A percentile compares a stretch with the other conserved stretches of the same genome.
These are phyloP conservation scores for Penicillium paradoxum DNA, from an alignment of 495 filamentous ascomycete genomes.

Conservation along the genomic window DNA sequence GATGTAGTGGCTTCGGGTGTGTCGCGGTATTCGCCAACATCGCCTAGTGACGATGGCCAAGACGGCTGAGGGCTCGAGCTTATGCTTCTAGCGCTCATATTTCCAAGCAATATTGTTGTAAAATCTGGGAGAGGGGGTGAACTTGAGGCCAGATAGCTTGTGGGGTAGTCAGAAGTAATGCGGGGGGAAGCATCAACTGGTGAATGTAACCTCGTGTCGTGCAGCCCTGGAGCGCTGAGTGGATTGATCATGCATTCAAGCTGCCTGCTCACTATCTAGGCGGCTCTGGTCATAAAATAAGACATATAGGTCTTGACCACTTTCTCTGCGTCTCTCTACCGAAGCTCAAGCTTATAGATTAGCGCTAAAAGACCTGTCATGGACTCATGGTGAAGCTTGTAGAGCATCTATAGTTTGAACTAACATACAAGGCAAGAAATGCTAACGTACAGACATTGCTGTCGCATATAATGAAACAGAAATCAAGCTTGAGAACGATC, in stretches of 20 bases:
- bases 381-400: too few species aligned
- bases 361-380: background rate
- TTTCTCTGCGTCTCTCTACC: background rate
- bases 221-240: too few species aligned
- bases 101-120: background rate
- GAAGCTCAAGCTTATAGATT: background rate
- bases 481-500: too few species aligned
- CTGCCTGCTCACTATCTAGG: too few species aligned
- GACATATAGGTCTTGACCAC: background rate
- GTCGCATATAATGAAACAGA: too few species aligned
- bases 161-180: background rate
- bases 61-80: background rate
- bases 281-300: background rate
- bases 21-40: background rate
- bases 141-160: background rate
- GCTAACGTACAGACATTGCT: too few species aligned
- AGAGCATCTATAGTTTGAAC: too few species aligned
- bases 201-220: background rate
- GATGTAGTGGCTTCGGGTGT: background rate
- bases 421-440: too few species aligned
- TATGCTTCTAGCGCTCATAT: background rate
- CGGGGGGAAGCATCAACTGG: constrained; percentile 2
- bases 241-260: background rate
- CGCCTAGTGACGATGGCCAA: background rate
- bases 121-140: too few species aligned